Conservation (phyloP, 495 filamentous ascomycete genomes). For the Aspergillus affinis region DNA sequence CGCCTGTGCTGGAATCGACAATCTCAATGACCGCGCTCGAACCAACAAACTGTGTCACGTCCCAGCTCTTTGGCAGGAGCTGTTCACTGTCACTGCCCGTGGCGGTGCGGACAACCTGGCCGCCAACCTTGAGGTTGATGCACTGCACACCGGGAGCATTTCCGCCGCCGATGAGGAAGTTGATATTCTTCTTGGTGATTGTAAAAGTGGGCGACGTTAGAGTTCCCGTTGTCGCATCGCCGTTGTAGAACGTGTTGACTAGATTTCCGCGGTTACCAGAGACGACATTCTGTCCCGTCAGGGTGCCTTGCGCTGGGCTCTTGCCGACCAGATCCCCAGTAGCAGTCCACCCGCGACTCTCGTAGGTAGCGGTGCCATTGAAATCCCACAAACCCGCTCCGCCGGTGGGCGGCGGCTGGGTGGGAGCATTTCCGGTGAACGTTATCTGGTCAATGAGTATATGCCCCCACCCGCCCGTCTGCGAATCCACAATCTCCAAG, state of each 20-base stretch:
- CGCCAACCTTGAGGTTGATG: constrained; percentile 6
- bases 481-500: constrained; percentile 19
- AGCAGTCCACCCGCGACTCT: neutral
- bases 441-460: constrained; percentile 7
- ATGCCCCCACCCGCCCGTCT: constrained; percentile 22
- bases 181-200: constrained; percentile 5
- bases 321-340: neutral
- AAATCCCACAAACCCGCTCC: too few species aligned
- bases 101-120: constrained; percentile 4
- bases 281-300: neutral
- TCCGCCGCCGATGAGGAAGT: constrained; percentile 1
- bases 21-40: constrained; percentile 1
- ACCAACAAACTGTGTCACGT: neutral
- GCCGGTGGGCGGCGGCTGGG: neutral
- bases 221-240: constrained; percentile 5
- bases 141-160: neutral
- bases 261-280: neutral
- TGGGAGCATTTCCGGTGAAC: neutral
- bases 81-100: constrained; percentile 3
- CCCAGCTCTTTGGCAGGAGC: constrained; percentile 6
- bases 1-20: neutral
- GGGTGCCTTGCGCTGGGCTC: neutral
- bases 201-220: neutral
- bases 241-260: neutral
- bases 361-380: neutral